Conservation (phyloP, 2,329 filamentous ascomycete species). For the Fusarium clavum region DNA sequence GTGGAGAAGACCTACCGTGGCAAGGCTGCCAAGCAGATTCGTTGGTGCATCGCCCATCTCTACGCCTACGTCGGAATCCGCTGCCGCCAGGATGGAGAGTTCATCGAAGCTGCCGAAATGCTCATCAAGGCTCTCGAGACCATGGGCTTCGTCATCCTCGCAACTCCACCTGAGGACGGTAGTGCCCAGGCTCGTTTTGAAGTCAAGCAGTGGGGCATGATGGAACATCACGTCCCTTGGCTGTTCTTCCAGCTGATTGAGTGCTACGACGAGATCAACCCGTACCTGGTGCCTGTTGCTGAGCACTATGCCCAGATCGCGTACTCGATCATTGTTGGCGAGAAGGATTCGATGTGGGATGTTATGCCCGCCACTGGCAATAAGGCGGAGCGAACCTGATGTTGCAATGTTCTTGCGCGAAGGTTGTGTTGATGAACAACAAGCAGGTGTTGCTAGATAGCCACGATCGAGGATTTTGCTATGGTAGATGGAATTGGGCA, state of each 20-base stretch:
- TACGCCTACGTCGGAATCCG: neutral
- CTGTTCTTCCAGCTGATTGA: neutral
- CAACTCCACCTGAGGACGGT: neutral
- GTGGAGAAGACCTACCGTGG: constrained; percentile 1
- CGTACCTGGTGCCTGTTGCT: fast-evolving
- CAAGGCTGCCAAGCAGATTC: neutral
- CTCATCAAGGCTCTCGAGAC: neutral
- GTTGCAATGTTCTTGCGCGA: fast-evolving
- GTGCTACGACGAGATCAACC: neutral
- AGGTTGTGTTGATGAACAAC: neutral
- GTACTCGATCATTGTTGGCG: neutral
- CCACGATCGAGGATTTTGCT: neutral
- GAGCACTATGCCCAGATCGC: neutral
- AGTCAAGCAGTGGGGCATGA: constrained; percentile 1
- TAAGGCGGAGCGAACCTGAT: neutral
- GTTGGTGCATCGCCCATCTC: neutral
- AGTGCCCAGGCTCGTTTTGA: neutral
- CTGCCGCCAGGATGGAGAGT: neutral
- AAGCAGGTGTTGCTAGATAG: neutral
- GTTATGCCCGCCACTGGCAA: neutral
- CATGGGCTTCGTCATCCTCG: neutral
- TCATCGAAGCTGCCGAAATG: neutral
- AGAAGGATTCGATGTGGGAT: neutral
- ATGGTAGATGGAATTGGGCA: neutral
- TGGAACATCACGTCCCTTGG: neutral